These are phyloP conservation scores for Tricholomella constricta DNA, from an alignment of 768 basidiomycete genomes.

Conservation along the genomic window DNA sequence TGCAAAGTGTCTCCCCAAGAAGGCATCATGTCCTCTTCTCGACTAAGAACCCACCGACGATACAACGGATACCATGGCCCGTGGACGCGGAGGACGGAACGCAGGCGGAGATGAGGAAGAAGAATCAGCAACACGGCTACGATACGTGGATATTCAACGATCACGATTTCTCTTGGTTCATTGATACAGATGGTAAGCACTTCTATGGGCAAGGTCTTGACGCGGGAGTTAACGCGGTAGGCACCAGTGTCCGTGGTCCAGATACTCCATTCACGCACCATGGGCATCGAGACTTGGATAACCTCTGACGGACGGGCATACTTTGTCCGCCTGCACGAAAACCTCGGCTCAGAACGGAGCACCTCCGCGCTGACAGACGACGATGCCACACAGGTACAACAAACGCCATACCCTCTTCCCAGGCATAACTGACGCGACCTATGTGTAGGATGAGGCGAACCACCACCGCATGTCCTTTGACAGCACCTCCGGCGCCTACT, in stretches of 20 bases:
- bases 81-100: constrained; percentile 38
- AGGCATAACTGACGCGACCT: neutral
- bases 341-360: constrained; percentile 23
- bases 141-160: constrained; percentile 75
- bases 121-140: constrained; percentile 43
- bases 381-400: constrained; percentile 22
- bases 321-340: constrained; percentile 65
- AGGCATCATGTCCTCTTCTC: constrained; percentile 72
- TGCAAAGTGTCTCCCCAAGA: constrained; percentile 70
- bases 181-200: constrained; percentile 66
- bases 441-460: constrained; percentile 8
- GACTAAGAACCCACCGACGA: constrained; percentile 69
- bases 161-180: constrained; percentile 70
- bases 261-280: constrained; percentile 58
- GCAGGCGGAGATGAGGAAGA: constrained; percentile 33
- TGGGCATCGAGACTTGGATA: constrained; percentile 78
- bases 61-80: constrained; percentile 89
- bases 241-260: constrained; percentile 61
- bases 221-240: neutral
- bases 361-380: constrained; percentile 22
- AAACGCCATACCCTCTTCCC: neutral
- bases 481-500: constrained; percentile 18
- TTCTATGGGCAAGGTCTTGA: neutral
- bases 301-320: constrained; percentile 86
- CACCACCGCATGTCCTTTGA: constrained; percentile 20